Base-by-base conservation (phyloP, 1,284 basidiomycete genomes). In the Vanrija humicola region DNA sequence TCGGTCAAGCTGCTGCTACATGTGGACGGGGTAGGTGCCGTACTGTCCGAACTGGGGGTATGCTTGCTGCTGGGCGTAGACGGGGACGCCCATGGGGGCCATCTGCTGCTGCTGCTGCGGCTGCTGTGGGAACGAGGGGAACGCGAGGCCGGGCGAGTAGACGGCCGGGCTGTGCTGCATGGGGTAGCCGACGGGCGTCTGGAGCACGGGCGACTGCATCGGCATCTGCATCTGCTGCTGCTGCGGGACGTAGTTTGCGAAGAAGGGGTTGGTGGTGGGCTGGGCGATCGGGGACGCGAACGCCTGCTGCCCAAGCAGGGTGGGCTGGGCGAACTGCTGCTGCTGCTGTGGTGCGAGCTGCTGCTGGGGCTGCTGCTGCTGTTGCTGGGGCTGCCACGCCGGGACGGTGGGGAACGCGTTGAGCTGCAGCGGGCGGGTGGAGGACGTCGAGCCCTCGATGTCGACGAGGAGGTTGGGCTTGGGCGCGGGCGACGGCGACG, bases 371-470 rank as follows among this genome's bases (percentile, higher is more conserved):
- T 23, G 54, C 39, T n/a, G 52, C 10, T 42, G 29, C 39, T n/a
- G 52, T 6, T 42, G 29, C 46, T 43, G 39, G 9, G 42, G 46
- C 21, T 29, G 48, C 48, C 43, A 50, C 18, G 48, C 42, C 26
- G 46, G 58, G 23, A 53, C 46, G 26, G 43, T 43, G n/a, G 52
- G 57, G 50, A 52, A 54, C 48, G 26, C 49, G 58, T 63, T 62
- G 39, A 70, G 42, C 58, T 73, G 72, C 15, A 72, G 61, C 6
- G 71, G 69, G 39, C 70, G 54, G 1, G 71, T 70, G 1, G 66
- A 63, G 9, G 46, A 58, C 6, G 53, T 45, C 14, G 59, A 56
- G 34, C 65, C 65, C 5, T 39, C 40, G 5, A 72, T 18, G 60
- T 72, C 66, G 18, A 74, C 58, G 15, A 71, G 55, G 12, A 34